Conservation (phyloP, 2,329 filamentous ascomycete species). For the Ceratocystiopsis sp. region DNA sequence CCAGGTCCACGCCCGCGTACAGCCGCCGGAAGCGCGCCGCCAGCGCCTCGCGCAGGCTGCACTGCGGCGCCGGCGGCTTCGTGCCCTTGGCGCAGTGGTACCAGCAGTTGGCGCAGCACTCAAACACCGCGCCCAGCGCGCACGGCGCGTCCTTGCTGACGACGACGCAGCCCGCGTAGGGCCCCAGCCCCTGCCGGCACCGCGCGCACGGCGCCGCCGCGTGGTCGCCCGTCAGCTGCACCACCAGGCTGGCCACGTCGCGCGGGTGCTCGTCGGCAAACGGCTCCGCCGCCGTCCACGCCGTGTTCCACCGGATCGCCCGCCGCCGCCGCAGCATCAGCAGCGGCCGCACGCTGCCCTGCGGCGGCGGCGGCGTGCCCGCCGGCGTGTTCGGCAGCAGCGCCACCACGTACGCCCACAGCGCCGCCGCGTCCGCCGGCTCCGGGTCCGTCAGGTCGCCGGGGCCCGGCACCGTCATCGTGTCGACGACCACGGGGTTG, state of each 20-base stretch:
- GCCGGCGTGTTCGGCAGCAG: too few relatives aligned
- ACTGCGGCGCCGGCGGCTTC: too few relatives aligned
- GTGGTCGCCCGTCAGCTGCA: slow-evolving; percentile 17
- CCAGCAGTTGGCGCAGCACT: slow-evolving; percentile 14
- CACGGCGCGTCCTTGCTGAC: slow-evolving; percentile 5
- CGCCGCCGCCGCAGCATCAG: slow-evolving; percentile 13
- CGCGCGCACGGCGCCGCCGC: slow-evolving; percentile 11
- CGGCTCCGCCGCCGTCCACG: slow-evolving; percentile 8
- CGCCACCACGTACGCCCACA: slow-evolving; percentile 17
- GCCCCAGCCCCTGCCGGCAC: slow-evolving; percentile 13
- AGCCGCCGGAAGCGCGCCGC: slow-evolving; percentile 2
- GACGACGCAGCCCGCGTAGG: slow-evolving; percentile 15
- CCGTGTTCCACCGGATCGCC: slow-evolving; percentile 14
- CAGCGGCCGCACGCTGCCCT: too few relatives aligned
- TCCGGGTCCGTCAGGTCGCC: not conserved
- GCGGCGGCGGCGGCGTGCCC: too few relatives aligned
- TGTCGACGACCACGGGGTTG: too few relatives aligned
- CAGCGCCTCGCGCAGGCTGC: slow-evolving; percentile 9
- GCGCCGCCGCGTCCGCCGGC: not conserved
- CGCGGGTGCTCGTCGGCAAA: slow-evolving; percentile 11
- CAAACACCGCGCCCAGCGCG: slow-evolving; percentile 6
- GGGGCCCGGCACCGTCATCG: too few relatives aligned
- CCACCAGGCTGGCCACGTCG: slow-evolving; percentile 15
- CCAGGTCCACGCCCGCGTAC: slow-evolving; percentile 5
- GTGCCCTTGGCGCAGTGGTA: slow-evolving; percentile 13